Percentiles rank a stretch among this genome's conserved stretches.
These are phyloP conservation scores for Polygonum maritimum DNA, from an alignment of 148 eudicot genomes.

Conservation along the genomic window DNA sequence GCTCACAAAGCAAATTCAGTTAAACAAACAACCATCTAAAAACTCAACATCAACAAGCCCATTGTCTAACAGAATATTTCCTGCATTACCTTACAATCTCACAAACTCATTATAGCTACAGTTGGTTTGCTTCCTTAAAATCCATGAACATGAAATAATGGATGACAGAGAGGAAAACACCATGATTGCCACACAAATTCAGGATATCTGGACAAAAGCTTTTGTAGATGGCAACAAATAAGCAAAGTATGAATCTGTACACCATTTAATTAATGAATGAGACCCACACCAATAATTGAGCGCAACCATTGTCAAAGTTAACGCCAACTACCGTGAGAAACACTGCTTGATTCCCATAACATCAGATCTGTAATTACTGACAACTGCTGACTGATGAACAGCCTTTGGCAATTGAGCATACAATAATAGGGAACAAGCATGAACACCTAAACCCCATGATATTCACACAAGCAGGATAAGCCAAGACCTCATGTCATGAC, in stretches of 20 bases:
- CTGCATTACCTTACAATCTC: not conserved
- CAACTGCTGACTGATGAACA: not conserved
- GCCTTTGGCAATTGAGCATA: constrained; percentile 3
- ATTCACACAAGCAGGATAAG: not conserved
- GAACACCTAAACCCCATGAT: constrained; percentile 3
- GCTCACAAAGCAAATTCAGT: not conserved
- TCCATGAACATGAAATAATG: constrained; percentile 7
- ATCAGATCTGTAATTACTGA: not conserved
- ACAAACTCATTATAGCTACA: not conserved
- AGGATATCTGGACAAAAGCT: not conserved
- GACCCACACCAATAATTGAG: constrained; percentile 5
- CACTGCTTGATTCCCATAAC: not conserved
- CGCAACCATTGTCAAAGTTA: not conserved
- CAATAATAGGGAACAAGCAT: constrained; percentile 1
- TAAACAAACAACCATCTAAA: not conserved
- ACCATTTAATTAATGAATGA: not conserved
- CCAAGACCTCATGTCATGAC: not conserved
- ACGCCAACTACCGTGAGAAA: not conserved
- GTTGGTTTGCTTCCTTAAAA: not conserved
- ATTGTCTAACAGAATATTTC: not conserved
- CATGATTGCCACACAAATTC: not conserved
- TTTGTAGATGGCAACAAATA: not conserved
- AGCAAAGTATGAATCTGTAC: not conserved
- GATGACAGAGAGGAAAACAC: constrained; percentile 3
- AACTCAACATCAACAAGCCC: not conserved